Percentiles rank a stretch among this genome's conserved stretches.
Evolutionary conservation across 345 rosid genomes (phyloP).

Genomic region (Ceriops tagal): DNA sequence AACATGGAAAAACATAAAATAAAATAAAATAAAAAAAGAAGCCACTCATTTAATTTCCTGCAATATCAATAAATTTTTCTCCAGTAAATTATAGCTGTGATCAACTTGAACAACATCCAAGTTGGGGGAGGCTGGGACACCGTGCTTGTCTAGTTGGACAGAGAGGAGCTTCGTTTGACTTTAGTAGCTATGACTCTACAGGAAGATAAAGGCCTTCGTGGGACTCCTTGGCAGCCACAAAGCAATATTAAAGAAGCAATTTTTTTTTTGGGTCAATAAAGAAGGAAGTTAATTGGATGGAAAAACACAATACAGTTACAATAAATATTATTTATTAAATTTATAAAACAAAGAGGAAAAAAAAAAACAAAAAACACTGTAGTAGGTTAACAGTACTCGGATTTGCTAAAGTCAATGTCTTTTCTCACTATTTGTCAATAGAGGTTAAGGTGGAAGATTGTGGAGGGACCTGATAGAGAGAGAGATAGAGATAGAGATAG

Average conservation of each 20-base stretch:
- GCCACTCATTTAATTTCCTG: too few relatives aligned
- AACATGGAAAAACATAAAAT: too few relatives aligned
- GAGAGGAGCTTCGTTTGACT: conserved; percentile 52
- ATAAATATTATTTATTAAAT: background rate
- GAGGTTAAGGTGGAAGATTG: conserved; percentile 20
- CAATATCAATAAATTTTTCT: too few relatives aligned
- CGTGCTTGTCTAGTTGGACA: conserved; percentile 24
- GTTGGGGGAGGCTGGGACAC: conserved; percentile 4
- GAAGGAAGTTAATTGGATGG: background rate
- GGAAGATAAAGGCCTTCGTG: background rate
- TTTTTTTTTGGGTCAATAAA: background rate
- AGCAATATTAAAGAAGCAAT: background rate
- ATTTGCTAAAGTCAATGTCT: conserved; percentile 62
- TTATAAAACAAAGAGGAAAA: conserved; percentile 1
- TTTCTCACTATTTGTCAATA: conserved; percentile 42
- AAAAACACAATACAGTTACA: background rate
- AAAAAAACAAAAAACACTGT: background rate
- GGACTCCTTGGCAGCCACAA: conserved; percentile 23
- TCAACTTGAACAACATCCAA: too few relatives aligned
- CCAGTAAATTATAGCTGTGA: too few relatives aligned
- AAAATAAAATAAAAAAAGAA: too few relatives aligned
- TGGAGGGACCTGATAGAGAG: conserved; percentile 17
- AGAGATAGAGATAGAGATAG: conserved; percentile 20
- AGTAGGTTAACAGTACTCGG: conserved; percentile 8
- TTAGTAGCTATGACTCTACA: conserved; percentile 9